A percentile compares a stretch with the other conserved stretches of the same genome.
phyloP scores from a whole-genome alignment of 169 alveolate genomes.

The Plasmodium vivax region DNA sequence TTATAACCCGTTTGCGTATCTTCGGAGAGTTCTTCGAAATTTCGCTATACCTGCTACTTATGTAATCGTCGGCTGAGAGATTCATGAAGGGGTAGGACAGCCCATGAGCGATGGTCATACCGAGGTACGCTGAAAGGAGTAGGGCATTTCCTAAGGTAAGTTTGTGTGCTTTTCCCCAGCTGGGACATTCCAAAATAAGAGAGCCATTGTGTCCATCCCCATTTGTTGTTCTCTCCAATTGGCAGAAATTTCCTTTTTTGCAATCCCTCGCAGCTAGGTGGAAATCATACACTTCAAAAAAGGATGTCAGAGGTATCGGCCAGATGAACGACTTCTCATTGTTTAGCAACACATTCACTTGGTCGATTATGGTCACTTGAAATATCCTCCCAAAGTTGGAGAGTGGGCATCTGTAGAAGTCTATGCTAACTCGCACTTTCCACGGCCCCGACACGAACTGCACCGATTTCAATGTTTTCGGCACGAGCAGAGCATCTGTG shows the following conservation, averaged over 20 bases:
- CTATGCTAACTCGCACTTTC: conserved; percentile 41
- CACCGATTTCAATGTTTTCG: conserved; percentile 1
- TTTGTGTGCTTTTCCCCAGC: conserved; percentile 19
- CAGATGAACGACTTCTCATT: conserved; percentile 30
- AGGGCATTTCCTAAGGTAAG: neutral
- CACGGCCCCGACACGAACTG: conserved; percentile 57
- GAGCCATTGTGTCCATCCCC: neutral
- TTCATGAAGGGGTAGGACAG: neutral
- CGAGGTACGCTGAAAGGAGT: conserved; percentile 10
- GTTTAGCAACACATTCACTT: conserved; percentile 16
- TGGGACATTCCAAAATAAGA: conserved; percentile 9
- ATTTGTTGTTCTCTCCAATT: conserved; percentile 6
- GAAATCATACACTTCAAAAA: conserved; percentile 48
- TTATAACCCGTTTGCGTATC: too few relatives aligned
- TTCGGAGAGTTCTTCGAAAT: neutral
- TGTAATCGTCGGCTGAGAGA: neutral
- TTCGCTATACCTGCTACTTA: neutral
- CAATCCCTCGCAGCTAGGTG: conserved; percentile 29
- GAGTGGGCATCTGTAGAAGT: conserved; percentile 21
- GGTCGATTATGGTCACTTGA: conserved; percentile 28
- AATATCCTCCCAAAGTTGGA: conserved; percentile 40
- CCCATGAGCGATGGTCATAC: neutral
- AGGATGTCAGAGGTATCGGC: conserved; percentile 37
- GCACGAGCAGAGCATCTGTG: conserved; percentile 27
- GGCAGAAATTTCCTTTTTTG: conserved; percentile 6